Base-by-base conservation (phyloP, 345 rosid genomes). In the Aurinia saxatilis region DNA sequence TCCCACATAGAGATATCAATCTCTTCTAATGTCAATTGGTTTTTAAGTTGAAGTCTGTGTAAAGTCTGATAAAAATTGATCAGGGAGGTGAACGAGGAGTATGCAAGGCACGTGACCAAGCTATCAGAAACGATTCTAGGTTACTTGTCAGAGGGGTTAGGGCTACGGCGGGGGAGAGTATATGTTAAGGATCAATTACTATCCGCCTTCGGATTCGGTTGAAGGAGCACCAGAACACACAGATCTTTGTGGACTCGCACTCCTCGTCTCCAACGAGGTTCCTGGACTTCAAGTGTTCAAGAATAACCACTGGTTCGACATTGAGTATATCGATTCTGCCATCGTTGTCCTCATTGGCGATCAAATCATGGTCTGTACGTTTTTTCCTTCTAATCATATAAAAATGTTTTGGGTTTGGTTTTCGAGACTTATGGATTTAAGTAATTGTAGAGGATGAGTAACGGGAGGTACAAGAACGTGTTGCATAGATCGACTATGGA, bases 61-160 rank as follows among this genome's bases (percentile, higher is more conserved):
- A n/a, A n/a, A n/a, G n/a, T n/a, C n/a, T n/a, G n/a, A n/a, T n/a
- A n/a, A n/a, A n/a, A n/a, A n/a, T 27, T 4, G 5, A 1, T 27
- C 72, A 88, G 96, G 53, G 82, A 75, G 58, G 85, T 70, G 34
- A 88, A 76, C 7, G 85, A 85, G 66, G 96, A 83, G 58, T 88
- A 88, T 2, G 57, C 84, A 6, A 46, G 51, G 50, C 8, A 75
- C 33, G 7, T 75, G 30, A 60, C 54, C n/a, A 63, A 38, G 40
- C 78, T 83, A 54, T 84, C 59, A 19, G 79, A 80, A 7, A 77
- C 67, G 73, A 47, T 88, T 23, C 72, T 83, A 10, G 29, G 1
- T 45, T 41, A 3, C 16, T 65, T 84, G 14, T 85, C 96, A 1
- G 12, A 60, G 6, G 92, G 92, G 50, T 54, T 88, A 17, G 86